Evolutionary conservation across 345 rosid species (phyloP).

Genomic region (Eucalyptus melliodora): DNA sequence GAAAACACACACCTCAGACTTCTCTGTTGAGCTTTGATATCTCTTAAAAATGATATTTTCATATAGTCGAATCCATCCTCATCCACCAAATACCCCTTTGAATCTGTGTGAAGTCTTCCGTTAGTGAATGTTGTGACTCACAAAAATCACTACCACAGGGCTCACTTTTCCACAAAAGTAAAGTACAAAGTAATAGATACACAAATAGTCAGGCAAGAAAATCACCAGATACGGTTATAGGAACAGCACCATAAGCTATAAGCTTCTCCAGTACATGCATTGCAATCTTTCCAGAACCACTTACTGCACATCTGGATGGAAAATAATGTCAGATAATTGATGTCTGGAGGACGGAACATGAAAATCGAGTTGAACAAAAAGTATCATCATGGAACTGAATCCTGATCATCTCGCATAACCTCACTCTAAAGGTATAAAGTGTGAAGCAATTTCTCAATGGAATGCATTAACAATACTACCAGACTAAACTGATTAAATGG

Average conservation of each 20-base stretch:
- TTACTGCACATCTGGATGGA: slow-evolving; percentile 69
- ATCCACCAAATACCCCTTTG: slow-evolving; percentile 93
- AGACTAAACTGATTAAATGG: not conserved
- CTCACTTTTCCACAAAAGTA: not conserved
- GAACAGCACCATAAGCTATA: slow-evolving; percentile 89
- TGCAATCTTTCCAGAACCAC: slow-evolving; percentile 98
- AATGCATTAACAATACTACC: not conserved
- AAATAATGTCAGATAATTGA: not conserved
- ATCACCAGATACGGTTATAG: slow-evolving; percentile 82
- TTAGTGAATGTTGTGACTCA: not conserved
- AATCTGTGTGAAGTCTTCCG: slow-evolving; percentile 36
- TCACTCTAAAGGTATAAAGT: not conserved
- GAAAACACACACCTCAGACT: slow-evolving; percentile 55
- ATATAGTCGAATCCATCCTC: slow-evolving; percentile 96
- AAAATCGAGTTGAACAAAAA: not conserved
- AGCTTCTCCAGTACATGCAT: slow-evolving; percentile 98
- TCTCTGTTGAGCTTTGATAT: slow-evolving; percentile 91
- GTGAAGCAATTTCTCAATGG: not conserved
- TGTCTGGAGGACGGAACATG: not conserved
- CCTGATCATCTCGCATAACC: not conserved
- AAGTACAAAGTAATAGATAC: not conserved
- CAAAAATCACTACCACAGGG: not conserved
- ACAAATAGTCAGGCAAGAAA: not conserved
- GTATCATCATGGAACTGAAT: not conserved
- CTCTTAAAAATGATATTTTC: slow-evolving; percentile 94